Conservation (phyloP, 2,329 filamentous ascomycete genomes). For the Byssochlamys sp. region DNA sequence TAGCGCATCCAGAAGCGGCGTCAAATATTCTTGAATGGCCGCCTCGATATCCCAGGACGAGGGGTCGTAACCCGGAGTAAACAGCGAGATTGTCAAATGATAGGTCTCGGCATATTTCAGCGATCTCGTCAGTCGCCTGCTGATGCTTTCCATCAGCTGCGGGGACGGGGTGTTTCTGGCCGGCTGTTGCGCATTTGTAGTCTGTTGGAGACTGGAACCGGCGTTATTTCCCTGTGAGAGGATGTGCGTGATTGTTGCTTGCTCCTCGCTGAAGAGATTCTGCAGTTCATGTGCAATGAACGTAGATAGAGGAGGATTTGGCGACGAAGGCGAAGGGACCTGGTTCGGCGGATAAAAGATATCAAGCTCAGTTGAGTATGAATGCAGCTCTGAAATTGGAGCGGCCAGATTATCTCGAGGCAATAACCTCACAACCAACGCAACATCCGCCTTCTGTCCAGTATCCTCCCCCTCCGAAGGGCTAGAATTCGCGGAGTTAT, state of each 20-base stretch:
- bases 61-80: constrained; percentile 66
- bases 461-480: constrained; percentile 4
- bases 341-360: constrained; percentile 65
- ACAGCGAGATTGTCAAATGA: constrained; percentile 89
- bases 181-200: constrained; percentile 27
- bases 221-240: constrained; percentile 46
- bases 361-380: constrained; percentile 62
- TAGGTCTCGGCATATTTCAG: constrained; percentile 90
- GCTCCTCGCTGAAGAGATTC: constrained; percentile 75
- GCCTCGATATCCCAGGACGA: constrained; percentile 85
- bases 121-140: constrained; percentile 65
- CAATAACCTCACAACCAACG: constrained; percentile 61
- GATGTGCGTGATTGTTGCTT: constrained; percentile 69
- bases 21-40: constrained; percentile 70
- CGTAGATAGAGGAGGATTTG: constrained; percentile 62
- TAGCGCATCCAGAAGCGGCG: constrained; percentile 69
- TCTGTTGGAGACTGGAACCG: constrained; percentile 25
- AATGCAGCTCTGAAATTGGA: constrained; percentile 54
- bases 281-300: constrained; percentile 73
- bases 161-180: constrained; percentile 28
- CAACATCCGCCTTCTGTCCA: constrained; percentile 36
- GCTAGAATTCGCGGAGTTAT: constrained; percentile 4
- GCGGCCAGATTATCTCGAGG: constrained; percentile 41
- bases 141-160: constrained; percentile 49
- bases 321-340: constrained; percentile 56